Evolutionary conservation across 768 basidiomycete genomes (phyloP).

Genomic region (Tulasnella sp.): DNA sequence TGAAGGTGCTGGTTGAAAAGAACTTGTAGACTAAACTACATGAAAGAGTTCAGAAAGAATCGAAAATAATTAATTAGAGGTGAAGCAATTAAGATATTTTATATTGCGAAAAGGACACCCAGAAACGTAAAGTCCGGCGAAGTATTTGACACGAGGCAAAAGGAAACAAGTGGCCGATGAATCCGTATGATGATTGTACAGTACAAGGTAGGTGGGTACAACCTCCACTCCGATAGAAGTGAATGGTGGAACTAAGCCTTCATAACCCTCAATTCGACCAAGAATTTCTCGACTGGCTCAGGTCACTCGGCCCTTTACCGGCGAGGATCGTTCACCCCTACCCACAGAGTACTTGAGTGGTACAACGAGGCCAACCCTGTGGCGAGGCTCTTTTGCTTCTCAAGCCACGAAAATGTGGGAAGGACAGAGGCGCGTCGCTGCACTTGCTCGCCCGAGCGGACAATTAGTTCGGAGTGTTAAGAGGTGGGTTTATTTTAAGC

Average conservation of each 20-base stretch:
- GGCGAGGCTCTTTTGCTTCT: background rate
- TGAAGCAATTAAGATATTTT: background rate
- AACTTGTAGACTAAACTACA: background rate
- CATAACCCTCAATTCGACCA: background rate
- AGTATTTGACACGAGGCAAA: background rate
- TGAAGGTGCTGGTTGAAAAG: background rate
- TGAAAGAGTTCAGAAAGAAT: background rate
- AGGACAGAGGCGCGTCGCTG: background rate
- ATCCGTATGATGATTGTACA: too few species aligned
- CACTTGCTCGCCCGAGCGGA: background rate
- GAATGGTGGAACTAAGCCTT: background rate
- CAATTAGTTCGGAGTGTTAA: background rate
- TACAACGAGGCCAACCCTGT: background rate
- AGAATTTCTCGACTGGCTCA: background rate
- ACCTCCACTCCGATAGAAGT: too few species aligned
- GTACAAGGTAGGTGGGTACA: too few species aligned
- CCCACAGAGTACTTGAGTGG: background rate
- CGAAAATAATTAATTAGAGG: background rate
- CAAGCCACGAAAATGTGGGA: background rate
- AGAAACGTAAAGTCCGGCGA: background rate
- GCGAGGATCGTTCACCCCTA: background rate
- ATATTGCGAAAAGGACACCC: background rate
- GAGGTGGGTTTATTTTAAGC: background rate
- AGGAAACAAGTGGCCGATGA: background rate
- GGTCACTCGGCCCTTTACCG: background rate